Percentiles rank a stretch among this genome's conserved stretches.
Evolutionary conservation across 2,329 filamentous ascomycete species (phyloP).

Genomic region (Botrytis aclada): DNA sequence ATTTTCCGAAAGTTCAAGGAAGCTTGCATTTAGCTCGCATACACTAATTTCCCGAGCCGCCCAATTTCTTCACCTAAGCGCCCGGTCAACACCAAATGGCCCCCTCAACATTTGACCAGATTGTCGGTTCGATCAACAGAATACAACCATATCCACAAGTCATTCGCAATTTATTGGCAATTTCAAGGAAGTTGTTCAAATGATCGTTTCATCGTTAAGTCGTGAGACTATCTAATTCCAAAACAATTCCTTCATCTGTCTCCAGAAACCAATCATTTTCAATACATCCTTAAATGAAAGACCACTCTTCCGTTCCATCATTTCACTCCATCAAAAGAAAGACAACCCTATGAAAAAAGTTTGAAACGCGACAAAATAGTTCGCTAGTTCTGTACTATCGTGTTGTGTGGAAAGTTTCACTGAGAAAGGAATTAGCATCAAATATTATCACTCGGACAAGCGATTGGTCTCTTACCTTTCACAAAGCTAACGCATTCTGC

Average conservation of each 20-base stretch:
- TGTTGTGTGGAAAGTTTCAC: slow-evolving; percentile 3
- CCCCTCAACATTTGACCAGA: slow-evolving; percentile 23
- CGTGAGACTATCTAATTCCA: slow-evolving; percentile 16
- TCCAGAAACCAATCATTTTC: slow-evolving; percentile 28
- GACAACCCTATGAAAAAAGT: slow-evolving; percentile 22
- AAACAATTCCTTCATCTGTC: slow-evolving; percentile 21
- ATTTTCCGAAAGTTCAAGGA: neutral
- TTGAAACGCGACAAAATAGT: slow-evolving; percentile 20
- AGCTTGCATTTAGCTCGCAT: slow-evolving; percentile 7
- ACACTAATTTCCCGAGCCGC: slow-evolving; percentile 15
- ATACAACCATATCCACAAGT: slow-evolving; percentile 18
- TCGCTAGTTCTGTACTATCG: slow-evolving; percentile 2
- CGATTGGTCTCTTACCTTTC: slow-evolving; percentile 19
- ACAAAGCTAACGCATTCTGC: slow-evolving; percentile 15
- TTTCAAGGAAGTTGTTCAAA: slow-evolving; percentile 14
- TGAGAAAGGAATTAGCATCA: slow-evolving; percentile 17
- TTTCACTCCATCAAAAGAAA: slow-evolving; percentile 21
- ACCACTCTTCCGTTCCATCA: slow-evolving; percentile 8
- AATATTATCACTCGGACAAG: neutral
- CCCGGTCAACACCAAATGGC: slow-evolving; percentile 22
- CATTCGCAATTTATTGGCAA: slow-evolving; percentile 18
- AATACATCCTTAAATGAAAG: slow-evolving; percentile 10
- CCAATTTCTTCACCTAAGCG: slow-evolving; percentile 25
- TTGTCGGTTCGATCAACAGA: slow-evolving; percentile 22
- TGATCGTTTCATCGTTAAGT: slow-evolving; percentile 33